Conservation (phyloP, 345 rosid genomes). For the Corchorus capsularis region DNA sequence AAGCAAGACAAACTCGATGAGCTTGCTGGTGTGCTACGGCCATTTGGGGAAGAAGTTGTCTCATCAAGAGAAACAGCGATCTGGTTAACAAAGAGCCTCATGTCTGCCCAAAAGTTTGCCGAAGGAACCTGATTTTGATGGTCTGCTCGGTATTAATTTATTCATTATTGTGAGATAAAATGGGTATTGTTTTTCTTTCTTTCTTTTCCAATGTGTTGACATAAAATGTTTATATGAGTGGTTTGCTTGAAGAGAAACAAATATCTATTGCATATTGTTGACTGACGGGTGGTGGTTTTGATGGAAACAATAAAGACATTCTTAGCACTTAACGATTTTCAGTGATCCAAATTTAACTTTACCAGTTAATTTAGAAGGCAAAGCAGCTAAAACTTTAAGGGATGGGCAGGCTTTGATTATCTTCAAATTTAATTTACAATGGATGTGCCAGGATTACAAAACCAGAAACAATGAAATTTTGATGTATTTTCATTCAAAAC, state of each 20-base stretch:
- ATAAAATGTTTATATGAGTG: conserved; percentile 28
- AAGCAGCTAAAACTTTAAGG: background rate
- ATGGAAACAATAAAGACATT: conserved; percentile 13
- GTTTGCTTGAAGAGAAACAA: conserved; percentile 29
- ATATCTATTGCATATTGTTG: conserved; percentile 28
- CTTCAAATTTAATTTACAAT: background rate
- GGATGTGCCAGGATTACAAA: background rate
- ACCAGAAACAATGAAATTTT: background rate
- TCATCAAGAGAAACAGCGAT: conserved; percentile 98
- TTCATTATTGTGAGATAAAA: conserved; percentile 21
- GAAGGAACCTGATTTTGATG: conserved; percentile 44
- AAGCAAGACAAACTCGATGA: conserved; percentile 87
- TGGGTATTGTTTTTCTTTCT: background rate
- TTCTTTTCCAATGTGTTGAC: conserved; percentile 18
- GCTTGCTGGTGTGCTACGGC: conserved; percentile 84
- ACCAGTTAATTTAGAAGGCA: background rate
- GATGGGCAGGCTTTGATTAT: background rate
- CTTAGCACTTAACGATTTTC: background rate
- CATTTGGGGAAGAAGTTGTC: conserved; percentile 87
- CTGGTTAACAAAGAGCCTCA: conserved; percentile 88
- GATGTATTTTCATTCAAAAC: too few relatives aligned
- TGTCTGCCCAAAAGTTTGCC: conserved; percentile 73
- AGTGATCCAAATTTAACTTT: background rate
- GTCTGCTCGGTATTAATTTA: conserved; percentile 33
- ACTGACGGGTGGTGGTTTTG: conserved; percentile 14